A percentile compares a stretch with the other conserved stretches of the same genome.
phyloP scores from a whole-genome alignment of 768 basidiomycete species.

The Rhizopogon roseolus region DNA sequence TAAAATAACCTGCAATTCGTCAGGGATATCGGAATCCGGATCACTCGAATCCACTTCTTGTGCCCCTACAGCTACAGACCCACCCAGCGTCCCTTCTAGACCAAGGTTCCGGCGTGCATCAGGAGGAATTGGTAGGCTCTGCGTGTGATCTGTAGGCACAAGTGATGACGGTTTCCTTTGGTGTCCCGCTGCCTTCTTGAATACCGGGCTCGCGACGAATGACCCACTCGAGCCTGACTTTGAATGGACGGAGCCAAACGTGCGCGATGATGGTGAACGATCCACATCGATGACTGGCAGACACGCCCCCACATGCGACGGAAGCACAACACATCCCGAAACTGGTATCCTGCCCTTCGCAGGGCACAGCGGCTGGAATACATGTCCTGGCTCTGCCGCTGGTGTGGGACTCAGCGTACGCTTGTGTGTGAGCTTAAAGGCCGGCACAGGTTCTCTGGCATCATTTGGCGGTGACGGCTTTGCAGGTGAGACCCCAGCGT shows the following conservation, averaged over 20 bases:
- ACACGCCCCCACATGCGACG: conserved; percentile 12
- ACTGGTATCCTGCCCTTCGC: conserved; percentile 28
- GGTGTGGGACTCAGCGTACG: conserved; percentile 55
- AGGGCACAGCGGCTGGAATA: conserved; percentile 56
- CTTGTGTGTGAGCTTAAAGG: conserved; percentile 35
- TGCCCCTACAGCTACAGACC: conserved; percentile 48
- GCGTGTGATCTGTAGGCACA: conserved; percentile 11
- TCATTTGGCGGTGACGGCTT: conserved; percentile 21
- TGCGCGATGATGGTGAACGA: conserved; percentile 27
- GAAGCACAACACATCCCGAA: conserved; percentile 14
- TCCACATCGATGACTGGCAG: conserved; percentile 11
- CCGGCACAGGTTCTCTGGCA: conserved; percentile 23
- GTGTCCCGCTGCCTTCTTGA: conserved; percentile 24
- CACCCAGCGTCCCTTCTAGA: conserved; percentile 65
- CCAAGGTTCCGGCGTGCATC: conserved; percentile 56
- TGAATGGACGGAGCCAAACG: conserved; percentile 32
- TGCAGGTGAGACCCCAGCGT: conserved; percentile 33
- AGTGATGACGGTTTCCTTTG: conserved; percentile 21
- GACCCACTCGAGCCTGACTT: conserved; percentile 21
- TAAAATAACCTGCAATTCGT: conserved; percentile 66
- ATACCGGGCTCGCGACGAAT: conserved; percentile 27
- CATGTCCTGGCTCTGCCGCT: conserved; percentile 50
- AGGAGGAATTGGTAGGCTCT: conserved; percentile 37
- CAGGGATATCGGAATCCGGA: conserved; percentile 77
- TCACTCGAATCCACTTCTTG: conserved; percentile 50